phyloP scores from a whole-genome alignment of 495 filamentous ascomycete genomes.

The Glarea lozoyensis region DNA sequence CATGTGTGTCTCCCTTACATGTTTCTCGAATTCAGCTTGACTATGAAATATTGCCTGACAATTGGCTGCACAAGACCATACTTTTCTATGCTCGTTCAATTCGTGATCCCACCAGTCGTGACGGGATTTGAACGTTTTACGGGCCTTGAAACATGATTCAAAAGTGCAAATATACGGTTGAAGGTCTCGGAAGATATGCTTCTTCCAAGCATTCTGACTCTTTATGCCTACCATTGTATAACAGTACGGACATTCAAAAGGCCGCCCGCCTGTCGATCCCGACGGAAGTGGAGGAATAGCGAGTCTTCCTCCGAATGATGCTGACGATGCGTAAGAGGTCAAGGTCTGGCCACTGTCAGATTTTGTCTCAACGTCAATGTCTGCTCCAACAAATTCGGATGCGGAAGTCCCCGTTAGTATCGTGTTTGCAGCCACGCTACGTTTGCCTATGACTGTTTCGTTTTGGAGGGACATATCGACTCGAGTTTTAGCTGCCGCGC shows the following conservation, averaged over 20 bases:
- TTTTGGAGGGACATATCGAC: not conserved
- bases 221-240: slow-evolving; percentile 4
- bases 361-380: not conserved
- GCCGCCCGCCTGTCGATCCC: not conserved
- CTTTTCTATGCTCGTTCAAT: slow-evolving; percentile 16
- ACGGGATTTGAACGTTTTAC: slow-evolving; percentile 13
- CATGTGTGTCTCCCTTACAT: not conserved
- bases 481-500: not conserved
- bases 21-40: slow-evolving; percentile 4
- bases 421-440: not conserved
- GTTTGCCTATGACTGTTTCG: not conserved
- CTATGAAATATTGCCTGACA: slow-evolving; percentile 3
- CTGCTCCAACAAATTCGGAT: not conserved
- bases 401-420: not conserved
- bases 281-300: slow-evolving; percentile 4
- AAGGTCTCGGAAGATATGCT: slow-evolving; percentile 11
- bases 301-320: slow-evolving; percentile 2
- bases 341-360: slow-evolving; percentile 1
- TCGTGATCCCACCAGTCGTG: slow-evolving; percentile 23
- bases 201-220: not conserved
- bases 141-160: slow-evolving; percentile 9
- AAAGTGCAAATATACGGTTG: slow-evolving; percentile 9
- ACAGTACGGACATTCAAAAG: slow-evolving; percentile 9
- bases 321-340: slow-evolving; percentile 3
- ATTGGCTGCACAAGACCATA: slow-evolving; percentile 15